phyloP scores from a whole-genome alignment of 2,329 filamentous ascomycete genomes.

The Cercospora sp. region DNA sequence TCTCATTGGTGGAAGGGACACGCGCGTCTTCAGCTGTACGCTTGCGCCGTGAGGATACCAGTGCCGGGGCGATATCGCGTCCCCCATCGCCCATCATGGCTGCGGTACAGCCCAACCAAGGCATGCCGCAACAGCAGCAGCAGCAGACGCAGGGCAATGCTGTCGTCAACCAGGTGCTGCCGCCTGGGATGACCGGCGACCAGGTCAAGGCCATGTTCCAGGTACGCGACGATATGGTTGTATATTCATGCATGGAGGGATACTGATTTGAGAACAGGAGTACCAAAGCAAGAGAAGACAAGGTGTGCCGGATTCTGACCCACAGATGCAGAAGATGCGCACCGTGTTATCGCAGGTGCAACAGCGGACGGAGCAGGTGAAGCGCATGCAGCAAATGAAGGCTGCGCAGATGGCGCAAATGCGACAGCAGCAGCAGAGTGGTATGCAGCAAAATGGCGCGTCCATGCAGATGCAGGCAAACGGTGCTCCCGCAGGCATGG shows the following conservation, averaged over 20 bases:
- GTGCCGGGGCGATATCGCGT: conserved; percentile 12
- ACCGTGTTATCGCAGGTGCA: conserved; percentile 73
- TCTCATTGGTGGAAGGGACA: conserved; percentile 16
- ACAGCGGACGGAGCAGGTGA: conserved; percentile 42
- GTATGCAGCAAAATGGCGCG: conserved; percentile 53
- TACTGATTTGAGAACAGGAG: conserved; percentile 58
- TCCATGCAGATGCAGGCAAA: conserved; percentile 47
- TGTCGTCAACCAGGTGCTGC: conserved; percentile 29
- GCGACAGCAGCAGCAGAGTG: conserved; percentile 48
- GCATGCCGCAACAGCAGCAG: conserved; percentile 29
- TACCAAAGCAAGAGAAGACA: conserved; percentile 85
- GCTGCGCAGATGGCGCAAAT: conserved; percentile 45
- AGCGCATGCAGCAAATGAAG: conserved; percentile 50
- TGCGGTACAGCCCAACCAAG: conserved; percentile 33
- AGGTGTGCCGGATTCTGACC: conserved; percentile 77
- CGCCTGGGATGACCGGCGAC: conserved; percentile 66
- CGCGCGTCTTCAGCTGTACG: conserved; percentile 25
- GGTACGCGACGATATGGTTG: conserved; percentile 49
- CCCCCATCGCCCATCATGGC: conserved; percentile 29
- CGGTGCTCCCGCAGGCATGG: conserved; percentile 45
- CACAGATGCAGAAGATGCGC: conserved; percentile 81
- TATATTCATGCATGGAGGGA: not conserved
- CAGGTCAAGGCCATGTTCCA: conserved; percentile 73
- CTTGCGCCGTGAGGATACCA: conserved; percentile 18
- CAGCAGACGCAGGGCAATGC: conserved; percentile 25